Conservation (phyloP, 768 basidiomycete species). For the Tremella mesenterica region DNA sequence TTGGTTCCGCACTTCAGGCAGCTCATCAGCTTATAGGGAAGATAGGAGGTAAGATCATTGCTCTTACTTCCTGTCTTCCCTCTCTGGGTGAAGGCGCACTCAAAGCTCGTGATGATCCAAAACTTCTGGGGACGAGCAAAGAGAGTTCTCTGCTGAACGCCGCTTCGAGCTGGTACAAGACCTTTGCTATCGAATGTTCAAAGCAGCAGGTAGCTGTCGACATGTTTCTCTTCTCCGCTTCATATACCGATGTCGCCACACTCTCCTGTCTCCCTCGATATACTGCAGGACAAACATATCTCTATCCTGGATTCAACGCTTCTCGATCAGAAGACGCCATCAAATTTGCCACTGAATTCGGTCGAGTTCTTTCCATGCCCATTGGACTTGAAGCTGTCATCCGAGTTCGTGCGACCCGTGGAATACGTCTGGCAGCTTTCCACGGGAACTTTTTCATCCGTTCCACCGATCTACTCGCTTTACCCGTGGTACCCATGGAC, state of each 20-base stretch:
- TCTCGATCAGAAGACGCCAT: slow-evolving; percentile 86
- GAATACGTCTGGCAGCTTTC: slow-evolving; percentile 92
- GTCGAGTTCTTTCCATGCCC: slow-evolving; percentile 81
- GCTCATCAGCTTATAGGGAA: slow-evolving; percentile 90
- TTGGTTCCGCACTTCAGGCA: slow-evolving; percentile 89
- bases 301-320: slow-evolving; percentile 97
- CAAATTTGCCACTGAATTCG: slow-evolving; percentile 97
- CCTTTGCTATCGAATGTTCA: slow-evolving; percentile 96
- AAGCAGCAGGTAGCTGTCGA: slow-evolving; percentile 94
- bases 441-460: slow-evolving; percentile 98
- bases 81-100: slow-evolving; percentile 80
- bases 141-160: slow-evolving; percentile 88
- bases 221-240: slow-evolving; percentile 94
- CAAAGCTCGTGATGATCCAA: slow-evolving; percentile 94
- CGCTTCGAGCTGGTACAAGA: slow-evolving; percentile 94
- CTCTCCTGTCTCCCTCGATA: slow-evolving; percentile 85
- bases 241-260: slow-evolving; percentile 90
- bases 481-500: slow-evolving; percentile 93
- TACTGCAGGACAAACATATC: slow-evolving; percentile 95
- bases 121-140: slow-evolving; percentile 90
- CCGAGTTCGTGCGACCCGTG: slow-evolving; percentile 93
- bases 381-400: slow-evolving; percentile 96
- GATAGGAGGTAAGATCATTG: slow-evolving; percentile 90
- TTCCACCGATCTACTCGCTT: slow-evolving; percentile 88
- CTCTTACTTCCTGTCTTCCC: slow-evolving; percentile 75